Base-by-base conservation (phyloP, 345 rosid genomes). In the Carallia brachiata region DNA sequence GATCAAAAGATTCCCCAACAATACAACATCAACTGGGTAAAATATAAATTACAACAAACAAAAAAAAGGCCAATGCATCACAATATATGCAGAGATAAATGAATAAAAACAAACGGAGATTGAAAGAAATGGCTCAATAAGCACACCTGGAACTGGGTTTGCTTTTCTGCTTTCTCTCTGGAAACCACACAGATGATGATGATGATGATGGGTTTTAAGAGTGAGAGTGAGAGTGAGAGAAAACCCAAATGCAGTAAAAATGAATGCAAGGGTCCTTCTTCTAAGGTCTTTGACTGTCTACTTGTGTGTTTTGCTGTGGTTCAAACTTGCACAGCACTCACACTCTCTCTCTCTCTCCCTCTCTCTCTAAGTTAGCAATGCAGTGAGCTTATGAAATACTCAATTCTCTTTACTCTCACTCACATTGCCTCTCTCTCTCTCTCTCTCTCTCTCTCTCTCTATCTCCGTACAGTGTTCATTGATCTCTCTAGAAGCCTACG, bases 301-400 rank as follows among this genome's bases (percentile, higher is more conserved):
- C 59, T 32, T 63, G 32, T 44, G 58, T 32, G 23, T 48, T 6
- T 44, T 44, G 50, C 50, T 44, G 23, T 69, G 27, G 65, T 68
- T 56, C 73, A 77, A 72, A 63, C 80, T 71, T 72, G 65, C 69
- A 56, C 66, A 63, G 66, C 13, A 71, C 73, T 56, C 53, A 23
- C 23, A 23, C 31, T 18, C 0, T 31, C 32, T 13, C 37, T n/a
- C 61, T 53, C 72, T 28, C 61, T 61, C 72, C 36, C 55, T 40
- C 55, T 37, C 37, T 13, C 52, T 62, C 32, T 52, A 78, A 78
- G 73, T 81, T 78, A 82, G 77, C 73, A 50, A 67, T 66, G 61
- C 79, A 60, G 71, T 47, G 76, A 82, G 78, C 82, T 82, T 79
- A 77, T 70, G 32, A 59, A 48, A 62, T 66, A 79, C 81, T 74